Evolutionary conservation across 208 protist genomes (phyloP), one percentile per base, ranked within the genome.

Genomic region (Wallacemonas rigidus): DNA sequence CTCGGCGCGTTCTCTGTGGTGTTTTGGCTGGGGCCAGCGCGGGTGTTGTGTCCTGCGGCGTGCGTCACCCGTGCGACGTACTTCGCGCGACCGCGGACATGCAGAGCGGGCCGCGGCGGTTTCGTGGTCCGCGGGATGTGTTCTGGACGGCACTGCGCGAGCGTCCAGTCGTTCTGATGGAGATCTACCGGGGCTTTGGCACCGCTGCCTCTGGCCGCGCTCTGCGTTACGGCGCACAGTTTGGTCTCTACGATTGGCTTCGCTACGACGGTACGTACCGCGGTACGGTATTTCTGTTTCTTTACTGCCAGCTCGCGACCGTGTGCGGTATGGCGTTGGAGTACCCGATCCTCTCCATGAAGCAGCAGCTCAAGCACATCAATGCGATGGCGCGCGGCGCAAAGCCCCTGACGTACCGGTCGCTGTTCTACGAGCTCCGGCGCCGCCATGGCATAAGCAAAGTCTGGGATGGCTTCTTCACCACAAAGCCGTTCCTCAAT

Each of bases 401-500:
- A 8, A 71, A 71, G 44, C 78, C 70, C 2, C 53, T 81, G 63
- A 85, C 77, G 17, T 93, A 92, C 71, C 83, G 86, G 58, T 77
- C 86, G 2, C 81, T 90, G 60, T 75, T 94, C 15, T 12, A 62
- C 40, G 82, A 93, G 51, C 60, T 94, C 48, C 87, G 87, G 4
- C 79, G 76, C 0, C 79, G 79, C 35, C 87, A 93, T 71, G 92
- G 89, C 40, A 72, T 94, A 26, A 88, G 86, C 4, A 93, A 91
- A 65, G 64, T 96, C 40, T 96, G 80, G 75, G 92, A 96, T 40
- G 92, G 92, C 38, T 96, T 94, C 72, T 96, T 94, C 61, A 67
- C 63, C 41, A 68, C 76, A 14, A 78, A 82, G 26, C 92, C 92
- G 2, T 63, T 93, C 15, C 77, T 96, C 36, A 80, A 86, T 69